Conservation (phyloP, 2,329 filamentous ascomycete genomes). For the Immersiporthe knoxdaviesiana region DNA sequence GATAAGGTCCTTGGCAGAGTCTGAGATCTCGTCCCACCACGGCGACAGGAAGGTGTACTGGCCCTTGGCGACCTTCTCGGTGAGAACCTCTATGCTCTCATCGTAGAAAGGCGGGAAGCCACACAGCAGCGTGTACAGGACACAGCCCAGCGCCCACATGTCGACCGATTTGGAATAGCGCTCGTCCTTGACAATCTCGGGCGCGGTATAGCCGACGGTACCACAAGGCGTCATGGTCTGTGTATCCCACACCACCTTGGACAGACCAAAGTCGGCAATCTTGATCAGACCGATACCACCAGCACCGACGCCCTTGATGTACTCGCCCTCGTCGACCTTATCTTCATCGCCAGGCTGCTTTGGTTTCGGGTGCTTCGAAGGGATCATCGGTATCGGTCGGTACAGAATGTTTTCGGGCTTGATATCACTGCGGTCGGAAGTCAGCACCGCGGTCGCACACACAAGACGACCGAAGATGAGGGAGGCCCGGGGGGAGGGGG, state of each 20-base stretch:
- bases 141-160: slow-evolving; percentile 98
- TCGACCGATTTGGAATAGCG: slow-evolving; percentile 98
- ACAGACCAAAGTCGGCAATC: slow-evolving; percentile 96
- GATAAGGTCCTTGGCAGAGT: slow-evolving; percentile 90
- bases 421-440: slow-evolving; percentile 71
- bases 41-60: slow-evolving; percentile 98
- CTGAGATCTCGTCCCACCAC: slow-evolving; percentile 99
- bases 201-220: slow-evolving; percentile 96
- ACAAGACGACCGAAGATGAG: not conserved
- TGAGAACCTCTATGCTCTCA: slow-evolving; percentile 94
- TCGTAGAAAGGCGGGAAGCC: slow-evolving; percentile 99
- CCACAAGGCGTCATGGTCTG: slow-evolving; percentile 99
- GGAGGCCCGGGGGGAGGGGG: not conserved
- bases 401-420: slow-evolving; percentile 98
- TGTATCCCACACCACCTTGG: slow-evolving; percentile 97
- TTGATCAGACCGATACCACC: slow-evolving; percentile 96
- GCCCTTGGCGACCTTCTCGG: slow-evolving; percentile 94
- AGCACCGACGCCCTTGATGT: slow-evolving; percentile 76
- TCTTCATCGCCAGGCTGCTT: slow-evolving; percentile 90
- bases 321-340: slow-evolving; percentile 96
- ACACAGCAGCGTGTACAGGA: slow-evolving; percentile 94
- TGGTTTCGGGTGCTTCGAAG: slow-evolving; percentile 79
- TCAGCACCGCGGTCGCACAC: slow-evolving; percentile 28
- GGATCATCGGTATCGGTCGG: slow-evolving; percentile 80
- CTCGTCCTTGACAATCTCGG: slow-evolving; percentile 98